These are phyloP conservation scores for Fusarium annulatum DNA, from an alignment of 2,329 filamentous ascomycete species.

Conservation along the genomic window DNA sequence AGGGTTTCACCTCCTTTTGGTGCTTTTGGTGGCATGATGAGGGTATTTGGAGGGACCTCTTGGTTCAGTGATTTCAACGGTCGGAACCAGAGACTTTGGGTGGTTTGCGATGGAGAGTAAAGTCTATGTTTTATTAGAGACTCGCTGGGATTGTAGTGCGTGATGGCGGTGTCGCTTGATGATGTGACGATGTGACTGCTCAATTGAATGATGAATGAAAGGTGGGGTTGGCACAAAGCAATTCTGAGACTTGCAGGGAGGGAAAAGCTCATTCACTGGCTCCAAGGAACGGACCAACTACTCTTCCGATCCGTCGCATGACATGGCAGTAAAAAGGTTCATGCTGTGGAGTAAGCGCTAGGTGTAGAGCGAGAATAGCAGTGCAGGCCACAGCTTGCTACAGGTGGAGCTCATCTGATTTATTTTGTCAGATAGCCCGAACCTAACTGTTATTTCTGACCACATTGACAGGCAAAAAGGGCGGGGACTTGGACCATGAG, in stretches of 20 bases:
- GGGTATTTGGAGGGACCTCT: neutral
- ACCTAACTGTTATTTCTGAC: neutral
- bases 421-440: rapidly evolving
- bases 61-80: neutral
- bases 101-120: no score
- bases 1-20: neutral
- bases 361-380: rapidly evolving
- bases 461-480: rapidly evolving
- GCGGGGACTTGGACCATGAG: no score
- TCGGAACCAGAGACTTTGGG: rapidly evolving
- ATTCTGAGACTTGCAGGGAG: neutral
- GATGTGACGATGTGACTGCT: neutral
- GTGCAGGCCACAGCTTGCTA: no score
- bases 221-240: neutral
- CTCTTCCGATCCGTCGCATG: rapidly evolving
- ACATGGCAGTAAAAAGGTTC: neutral
- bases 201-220: neutral
- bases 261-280: neutral
- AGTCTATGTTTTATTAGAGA: neutral
- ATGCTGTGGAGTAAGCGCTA: no score
- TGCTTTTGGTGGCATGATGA: neutral
- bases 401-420: neutral
- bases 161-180: no score
- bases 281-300: neutral
- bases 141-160: no score